These are phyloP conservation scores for Diaporthe humulicola DNA, from an alignment of 2,329 filamentous ascomycete species.

Conservation along the genomic window DNA sequence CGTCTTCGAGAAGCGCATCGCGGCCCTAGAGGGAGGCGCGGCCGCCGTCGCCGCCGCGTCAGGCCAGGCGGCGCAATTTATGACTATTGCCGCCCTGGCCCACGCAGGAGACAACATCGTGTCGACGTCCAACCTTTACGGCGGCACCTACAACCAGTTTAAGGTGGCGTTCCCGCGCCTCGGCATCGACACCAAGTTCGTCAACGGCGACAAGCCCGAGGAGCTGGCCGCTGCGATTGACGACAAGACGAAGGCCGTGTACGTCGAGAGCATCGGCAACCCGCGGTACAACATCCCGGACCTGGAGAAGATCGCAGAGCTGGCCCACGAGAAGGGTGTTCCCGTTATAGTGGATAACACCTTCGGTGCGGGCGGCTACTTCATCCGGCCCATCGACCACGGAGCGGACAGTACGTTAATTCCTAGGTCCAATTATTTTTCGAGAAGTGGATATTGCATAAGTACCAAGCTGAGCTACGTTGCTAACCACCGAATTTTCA, in stretches of 20 bases:
- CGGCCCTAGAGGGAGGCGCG: slow-evolving; percentile 93
- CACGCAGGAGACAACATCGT: slow-evolving; percentile 93
- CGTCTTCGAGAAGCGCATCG: slow-evolving; percentile 96
- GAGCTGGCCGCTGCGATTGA: slow-evolving; percentile 88
- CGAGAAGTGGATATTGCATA: fast-evolving
- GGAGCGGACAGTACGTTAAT: slow-evolving; percentile 77
- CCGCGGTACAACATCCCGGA: slow-evolving; percentile 94
- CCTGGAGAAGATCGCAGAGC: slow-evolving; percentile 86
- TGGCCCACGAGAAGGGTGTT: slow-evolving; percentile 78
- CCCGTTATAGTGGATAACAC: slow-evolving; percentile 89
- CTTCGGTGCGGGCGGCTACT: slow-evolving; percentile 93
- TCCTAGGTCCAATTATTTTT: background rate
- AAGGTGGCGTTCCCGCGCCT: slow-evolving; percentile 91
- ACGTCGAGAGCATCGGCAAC: slow-evolving; percentile 93
- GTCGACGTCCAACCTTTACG: slow-evolving; percentile 90
- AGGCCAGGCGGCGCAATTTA: slow-evolving; percentile 93
- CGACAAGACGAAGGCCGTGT: slow-evolving; percentile 92
- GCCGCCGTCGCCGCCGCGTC: slow-evolving; percentile 88
- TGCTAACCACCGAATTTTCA: background rate
- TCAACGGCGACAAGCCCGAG: slow-evolving; percentile 82
- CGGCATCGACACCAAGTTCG: slow-evolving; percentile 89
- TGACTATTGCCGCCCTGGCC: slow-evolving; percentile 87
- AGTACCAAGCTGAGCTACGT: background rate
- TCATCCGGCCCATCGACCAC: slow-evolving; percentile 86
- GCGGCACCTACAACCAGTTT: slow-evolving; percentile 97